A percentile compares a stretch with the other conserved stretches of the same genome.
Conservation (phyloP, 768 basidiomycete genomes). For the Suillus plorans region DNA sequence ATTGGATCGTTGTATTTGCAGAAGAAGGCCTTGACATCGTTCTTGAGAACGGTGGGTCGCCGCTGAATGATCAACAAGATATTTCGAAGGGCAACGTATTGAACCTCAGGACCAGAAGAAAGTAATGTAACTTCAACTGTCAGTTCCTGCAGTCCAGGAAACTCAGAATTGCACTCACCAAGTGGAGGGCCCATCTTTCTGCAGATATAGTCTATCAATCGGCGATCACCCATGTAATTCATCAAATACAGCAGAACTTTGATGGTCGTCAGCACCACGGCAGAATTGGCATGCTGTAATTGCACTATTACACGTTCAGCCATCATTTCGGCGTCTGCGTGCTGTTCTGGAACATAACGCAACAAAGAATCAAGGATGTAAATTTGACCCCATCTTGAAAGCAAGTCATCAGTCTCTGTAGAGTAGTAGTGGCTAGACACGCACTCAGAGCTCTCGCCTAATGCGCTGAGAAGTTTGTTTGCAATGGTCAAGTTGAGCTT, state of each 20-base stretch:
- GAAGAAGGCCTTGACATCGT: conserved; percentile 99
- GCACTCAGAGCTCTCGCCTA: conserved; percentile 96
- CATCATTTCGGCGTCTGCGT: conserved; percentile 88
- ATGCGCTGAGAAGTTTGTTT: conserved; percentile 85
- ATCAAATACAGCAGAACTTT: conserved; percentile 94
- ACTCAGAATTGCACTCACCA: conserved; percentile 45
- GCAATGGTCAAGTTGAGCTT: conserved; percentile 85
- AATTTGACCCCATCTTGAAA: conserved; percentile 92
- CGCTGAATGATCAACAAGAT: conserved; percentile 97
- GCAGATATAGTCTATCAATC: conserved; percentile 85
- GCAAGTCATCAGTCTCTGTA: conserved; percentile 10
- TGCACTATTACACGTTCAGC: conserved; percentile 95
- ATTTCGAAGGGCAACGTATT: conserved; percentile 96
- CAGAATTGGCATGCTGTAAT: conserved; percentile 97
- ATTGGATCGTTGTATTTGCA: conserved; percentile 99
- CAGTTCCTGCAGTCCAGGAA: neutral
- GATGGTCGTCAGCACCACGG: conserved; percentile 98
- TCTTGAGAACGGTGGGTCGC: conserved; percentile 86
- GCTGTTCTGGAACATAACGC: conserved; percentile 88
- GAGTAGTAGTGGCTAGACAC: conserved; percentile 33
- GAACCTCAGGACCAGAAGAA: conserved; percentile 97
- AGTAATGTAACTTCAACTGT: conserved; percentile 77
- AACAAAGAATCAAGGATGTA: conserved; percentile 95
- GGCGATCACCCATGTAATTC: conserved; percentile 97
- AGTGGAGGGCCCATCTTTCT: conserved; percentile 98